Base-by-base conservation (phyloP, 73 alveolate genomes). In the Paramecium biaurelia region DNA sequence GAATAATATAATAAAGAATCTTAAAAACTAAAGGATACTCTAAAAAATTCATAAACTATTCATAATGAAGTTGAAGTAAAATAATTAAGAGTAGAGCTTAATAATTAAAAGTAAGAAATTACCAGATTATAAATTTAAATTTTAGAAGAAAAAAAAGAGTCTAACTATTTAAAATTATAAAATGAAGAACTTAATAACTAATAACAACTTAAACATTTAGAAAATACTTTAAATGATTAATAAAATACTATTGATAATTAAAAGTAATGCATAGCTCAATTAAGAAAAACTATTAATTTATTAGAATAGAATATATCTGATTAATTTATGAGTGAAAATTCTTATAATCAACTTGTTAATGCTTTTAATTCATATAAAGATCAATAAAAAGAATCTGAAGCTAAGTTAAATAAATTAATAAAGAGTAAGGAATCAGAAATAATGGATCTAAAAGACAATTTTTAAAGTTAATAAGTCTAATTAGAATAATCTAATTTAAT, bases 221-320 rank as follows among this genome's bases (percentile, higher is more conserved):
- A 37, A 38, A 38, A 34, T 32, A 14, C n/a, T 9, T 12, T 67
- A 67, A 32, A 67, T 30, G 45, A 67, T 67, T 24, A 72, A 72
- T 15, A 72, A 35, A 34, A 11, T 1, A 21, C 45, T 2, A 21
- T 72, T 9, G 86, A 72, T 32, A 32, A 72, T 20, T 11, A 72
- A 18, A 72, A 72, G 18, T 35, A 35, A 72, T 72, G 45, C 6
- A 72, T 72, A 4, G 86, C 86, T 8, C 45, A 72, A 72, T 32
- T 72, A 37, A 72, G 86, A 34, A 72, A 72, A 72, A 72, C 86
- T 63, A 63, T 63, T 32, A 63, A 63, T 63, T 32, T 63, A 63
- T 26, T 63, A 9, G 84, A 63, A 12, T 32, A 63, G 24, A 63
- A 63, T 63, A 63, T 63, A 23, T 26, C 84, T 63, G 84, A 63